A percentile compares a stretch with the other conserved stretches of the same genome.
Evolutionary conservation across 2,329 filamentous ascomycete species (phyloP).

Genomic region (Coleophoma crateriformis): DNA sequence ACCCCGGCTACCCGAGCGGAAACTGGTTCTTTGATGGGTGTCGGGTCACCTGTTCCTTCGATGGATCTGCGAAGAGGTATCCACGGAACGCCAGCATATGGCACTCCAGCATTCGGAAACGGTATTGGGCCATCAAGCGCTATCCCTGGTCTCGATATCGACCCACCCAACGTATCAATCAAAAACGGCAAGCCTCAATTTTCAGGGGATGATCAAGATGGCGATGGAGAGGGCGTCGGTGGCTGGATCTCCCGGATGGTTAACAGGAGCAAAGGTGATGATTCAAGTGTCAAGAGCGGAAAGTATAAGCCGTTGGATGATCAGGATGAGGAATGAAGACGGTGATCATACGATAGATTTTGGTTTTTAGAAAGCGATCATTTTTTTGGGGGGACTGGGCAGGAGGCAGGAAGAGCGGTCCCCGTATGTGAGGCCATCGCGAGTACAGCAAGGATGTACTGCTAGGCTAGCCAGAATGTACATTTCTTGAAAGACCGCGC

Average conservation of each 20-base stretch:
- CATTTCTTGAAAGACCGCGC: no score
- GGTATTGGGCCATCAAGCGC: slow-evolving; percentile 54
- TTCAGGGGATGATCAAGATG: slow-evolving; percentile 22
- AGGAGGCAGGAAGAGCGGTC: no score
- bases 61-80: slow-evolving; percentile 60
- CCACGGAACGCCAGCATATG: slow-evolving; percentile 19
- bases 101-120: slow-evolving; percentile 13
- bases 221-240: slow-evolving; percentile 56
- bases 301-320: slow-evolving; percentile 33
- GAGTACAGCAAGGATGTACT: no score
- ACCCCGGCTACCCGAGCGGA: slow-evolving; percentile 76
- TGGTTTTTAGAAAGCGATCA: slow-evolving; percentile 3
- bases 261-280: slow-evolving; percentile 39
- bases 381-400: neutral
- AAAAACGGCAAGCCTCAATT: slow-evolving; percentile 43
- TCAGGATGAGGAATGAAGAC: slow-evolving; percentile 31
- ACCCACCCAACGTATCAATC: slow-evolving; percentile 61
- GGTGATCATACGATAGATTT: neutral
- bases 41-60: slow-evolving; percentile 73
- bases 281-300: slow-evolving; percentile 18
- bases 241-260: slow-evolving; percentile 68
- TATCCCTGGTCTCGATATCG: slow-evolving; percentile 77
- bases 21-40: slow-evolving; percentile 73
- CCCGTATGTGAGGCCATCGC: no score
- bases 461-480: no score